Evolutionary conservation across 306 rosid species (phyloP).

Genomic region (Corylus avellana): DNA sequence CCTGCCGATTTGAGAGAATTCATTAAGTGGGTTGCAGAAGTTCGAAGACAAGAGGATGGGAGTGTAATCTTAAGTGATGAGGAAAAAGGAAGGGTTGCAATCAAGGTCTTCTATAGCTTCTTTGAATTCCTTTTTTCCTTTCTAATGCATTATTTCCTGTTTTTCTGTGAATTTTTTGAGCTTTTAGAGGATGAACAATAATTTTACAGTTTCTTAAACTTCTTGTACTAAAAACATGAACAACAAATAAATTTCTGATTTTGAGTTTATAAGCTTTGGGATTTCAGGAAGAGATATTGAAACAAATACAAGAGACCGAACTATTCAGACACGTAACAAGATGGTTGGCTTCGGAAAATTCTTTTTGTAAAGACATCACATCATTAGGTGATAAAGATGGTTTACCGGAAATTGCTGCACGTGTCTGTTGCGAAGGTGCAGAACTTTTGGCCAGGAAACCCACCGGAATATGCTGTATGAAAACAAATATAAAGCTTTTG

Average conservation of each 20-base stretch:
- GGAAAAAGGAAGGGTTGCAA: constrained; percentile 77
- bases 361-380: constrained; percentile 33
- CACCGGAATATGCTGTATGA: constrained; percentile 40
- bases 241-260: constrained; percentile 17
- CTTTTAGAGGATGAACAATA: constrained; percentile 6
- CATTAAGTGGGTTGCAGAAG: constrained; percentile 90
- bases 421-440: constrained; percentile 73
- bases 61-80: constrained; percentile 65
- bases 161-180: background rate
- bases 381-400: constrained; percentile 32
- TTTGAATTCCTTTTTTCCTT: constrained; percentile 14
- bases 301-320: constrained; percentile 61
- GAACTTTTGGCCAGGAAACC: constrained; percentile 45
- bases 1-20: constrained; percentile 68
- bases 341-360: constrained; percentile 57
- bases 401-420: constrained; percentile 55
- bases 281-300: constrained; percentile 78
- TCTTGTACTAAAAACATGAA: constrained; percentile 15
- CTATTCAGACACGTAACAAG: constrained; percentile 56
- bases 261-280: constrained; percentile 31
- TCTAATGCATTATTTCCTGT: background rate
- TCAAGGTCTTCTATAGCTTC: constrained; percentile 55
- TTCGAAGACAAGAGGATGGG: constrained; percentile 89
- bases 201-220: constrained; percentile 9
- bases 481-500: constrained; percentile 51